A percentile compares a stretch with the other conserved stretches of the same genome.
Conservation (phyloP, 768 basidiomycete species). For the button mushroom (Agaricus bisporus) region DNA sequence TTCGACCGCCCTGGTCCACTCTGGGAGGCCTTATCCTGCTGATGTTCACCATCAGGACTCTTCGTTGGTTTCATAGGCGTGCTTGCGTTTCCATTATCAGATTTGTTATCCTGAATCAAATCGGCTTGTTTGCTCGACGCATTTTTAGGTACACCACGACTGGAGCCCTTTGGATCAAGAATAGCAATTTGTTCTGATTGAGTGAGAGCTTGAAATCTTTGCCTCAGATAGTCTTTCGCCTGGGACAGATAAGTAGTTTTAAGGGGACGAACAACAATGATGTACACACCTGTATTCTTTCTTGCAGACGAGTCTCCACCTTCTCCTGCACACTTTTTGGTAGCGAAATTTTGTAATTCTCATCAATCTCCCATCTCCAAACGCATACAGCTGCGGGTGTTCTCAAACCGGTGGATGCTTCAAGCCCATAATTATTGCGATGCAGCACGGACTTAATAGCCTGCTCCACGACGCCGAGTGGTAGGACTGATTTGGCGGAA, state of each 20-base stretch:
- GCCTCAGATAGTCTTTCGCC: conserved; percentile 53
- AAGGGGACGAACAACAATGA: background rate
- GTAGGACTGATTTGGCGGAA: conserved; percentile 32
- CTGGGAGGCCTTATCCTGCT: conserved; percentile 1
- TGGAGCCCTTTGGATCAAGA: conserved; percentile 41
- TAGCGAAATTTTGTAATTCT: conserved; percentile 51
- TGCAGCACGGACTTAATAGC: conserved; percentile 57
- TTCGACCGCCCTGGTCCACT: conserved; percentile 34
- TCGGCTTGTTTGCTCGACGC: conserved; percentile 17
- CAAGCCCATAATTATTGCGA: conserved; percentile 80
- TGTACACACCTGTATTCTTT: conserved; percentile 55
- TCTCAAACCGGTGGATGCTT: conserved; percentile 43
- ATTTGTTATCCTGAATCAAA: background rate
- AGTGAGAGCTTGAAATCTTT: conserved; percentile 51
- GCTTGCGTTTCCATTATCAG: conserved; percentile 1
- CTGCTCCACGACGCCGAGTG: conserved; percentile 52
- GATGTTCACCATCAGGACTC: conserved; percentile 1
- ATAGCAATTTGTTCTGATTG: conserved; percentile 51
- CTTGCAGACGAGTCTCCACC: conserved; percentile 51
- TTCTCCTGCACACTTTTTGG: conserved; percentile 62
- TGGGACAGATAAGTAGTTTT: conserved; percentile 19
- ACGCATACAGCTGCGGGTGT: conserved; percentile 58
- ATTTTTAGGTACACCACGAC: conserved; percentile 29
- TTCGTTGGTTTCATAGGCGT: background rate
- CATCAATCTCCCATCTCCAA: conserved; percentile 86